Percentiles rank a stretch among this genome's conserved stretches.
These are phyloP conservation scores for Exophiala sp. DNA, from an alignment of 2,329 filamentous ascomycete species.

Conservation along the genomic window DNA sequence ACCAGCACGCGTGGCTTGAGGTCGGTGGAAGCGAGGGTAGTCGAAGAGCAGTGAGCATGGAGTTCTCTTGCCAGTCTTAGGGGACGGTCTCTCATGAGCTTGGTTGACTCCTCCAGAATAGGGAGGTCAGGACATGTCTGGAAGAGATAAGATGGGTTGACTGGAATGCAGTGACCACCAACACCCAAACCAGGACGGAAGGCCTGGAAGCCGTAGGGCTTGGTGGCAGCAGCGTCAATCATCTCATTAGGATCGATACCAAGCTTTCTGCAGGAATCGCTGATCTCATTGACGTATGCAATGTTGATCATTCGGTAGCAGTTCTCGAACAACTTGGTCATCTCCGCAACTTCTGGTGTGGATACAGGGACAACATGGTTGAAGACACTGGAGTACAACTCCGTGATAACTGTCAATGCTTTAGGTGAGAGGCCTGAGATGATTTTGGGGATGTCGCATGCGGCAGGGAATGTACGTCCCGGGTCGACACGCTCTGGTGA, in stretches of 20 bases:
- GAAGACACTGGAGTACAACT: conserved; percentile 18
- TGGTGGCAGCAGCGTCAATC: conserved; percentile 20
- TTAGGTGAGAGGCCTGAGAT: conserved; percentile 18
- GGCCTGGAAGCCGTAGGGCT: conserved; percentile 22
- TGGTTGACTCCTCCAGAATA: conserved; percentile 17
- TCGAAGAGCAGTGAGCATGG: conserved; percentile 5
- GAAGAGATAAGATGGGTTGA: conserved; percentile 23
- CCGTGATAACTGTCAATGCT: conserved; percentile 11
- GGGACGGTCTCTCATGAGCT: conserved; percentile 17
- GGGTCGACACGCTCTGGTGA: conserved; percentile 24
- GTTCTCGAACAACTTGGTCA: conserved; percentile 25
- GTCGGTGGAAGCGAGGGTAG: background rate
- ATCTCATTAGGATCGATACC: conserved; percentile 22
- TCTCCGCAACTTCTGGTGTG: conserved; percentile 20
- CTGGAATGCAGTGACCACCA: conserved; percentile 23
- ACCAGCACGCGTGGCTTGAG: conserved; percentile 17
- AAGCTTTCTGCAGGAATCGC: conserved; percentile 17
- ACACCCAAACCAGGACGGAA: conserved; percentile 21
- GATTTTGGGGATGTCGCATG: conserved; percentile 20
- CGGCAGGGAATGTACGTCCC: conserved; percentile 14
- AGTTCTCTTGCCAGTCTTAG: conserved; percentile 9
- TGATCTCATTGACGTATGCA: conserved; percentile 24
- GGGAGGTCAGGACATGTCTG: conserved; percentile 11
- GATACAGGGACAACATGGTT: conserved; percentile 18
- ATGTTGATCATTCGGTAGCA: conserved; percentile 25